Conservation (phyloP, 495 filamentous ascomycete genomes). For the Aspergillus bridgeri region DNA sequence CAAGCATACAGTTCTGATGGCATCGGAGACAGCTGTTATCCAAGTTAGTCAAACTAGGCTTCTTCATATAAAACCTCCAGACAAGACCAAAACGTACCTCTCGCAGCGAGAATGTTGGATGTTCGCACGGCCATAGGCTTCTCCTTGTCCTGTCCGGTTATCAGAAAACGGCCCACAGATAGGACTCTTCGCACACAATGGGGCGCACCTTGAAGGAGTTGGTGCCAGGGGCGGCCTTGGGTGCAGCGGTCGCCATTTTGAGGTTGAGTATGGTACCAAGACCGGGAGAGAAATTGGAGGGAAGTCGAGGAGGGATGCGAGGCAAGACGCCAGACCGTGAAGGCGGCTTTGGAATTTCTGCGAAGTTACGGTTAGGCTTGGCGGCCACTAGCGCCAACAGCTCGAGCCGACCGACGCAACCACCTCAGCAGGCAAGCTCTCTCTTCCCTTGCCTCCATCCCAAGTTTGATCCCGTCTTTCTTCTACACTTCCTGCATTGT, state of each 20-base stretch:
- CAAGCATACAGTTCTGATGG: constrained; percentile 73
- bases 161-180: constrained; percentile 47
- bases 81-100: constrained; percentile 58
- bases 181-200: constrained; percentile 22
- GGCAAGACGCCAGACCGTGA: neutral
- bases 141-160: constrained; percentile 77
- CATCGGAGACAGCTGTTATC: constrained; percentile 81
- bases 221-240: constrained; percentile 56
- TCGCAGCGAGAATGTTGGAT: constrained; percentile 92
- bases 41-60: constrained; percentile 14
- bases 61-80: neutral
- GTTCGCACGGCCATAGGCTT: constrained; percentile 95
- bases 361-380: constrained; percentile 58
- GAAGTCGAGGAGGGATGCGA: constrained; percentile 21
- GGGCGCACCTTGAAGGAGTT: constrained; percentile 74
- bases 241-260: constrained; percentile 65
- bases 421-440: constrained; percentile 28
- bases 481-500: neutral
- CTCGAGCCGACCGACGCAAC: constrained; percentile 18
- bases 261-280: constrained; percentile 18
- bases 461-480: neutral
- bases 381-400: constrained; percentile 40
- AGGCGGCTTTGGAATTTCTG: constrained; percentile 44
- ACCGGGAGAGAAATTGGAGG: constrained; percentile 4
- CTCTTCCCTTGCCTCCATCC: neutral